These are phyloP conservation scores for Lizanozyma gosingica DNA, from an alignment of 1,139 yeast species.

Conservation along the genomic window DNA sequence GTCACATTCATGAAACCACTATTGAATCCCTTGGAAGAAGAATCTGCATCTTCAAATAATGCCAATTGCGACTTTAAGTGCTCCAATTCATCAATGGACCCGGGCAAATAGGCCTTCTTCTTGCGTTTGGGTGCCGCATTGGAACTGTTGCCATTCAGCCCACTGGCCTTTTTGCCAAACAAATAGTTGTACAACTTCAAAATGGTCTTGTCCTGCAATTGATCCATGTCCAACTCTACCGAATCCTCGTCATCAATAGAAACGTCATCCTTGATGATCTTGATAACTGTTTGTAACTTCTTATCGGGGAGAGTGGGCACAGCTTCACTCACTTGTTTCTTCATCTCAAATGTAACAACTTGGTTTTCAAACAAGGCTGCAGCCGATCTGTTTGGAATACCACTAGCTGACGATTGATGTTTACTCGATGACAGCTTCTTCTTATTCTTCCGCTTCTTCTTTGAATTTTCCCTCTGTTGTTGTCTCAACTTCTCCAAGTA, in stretches of 20 bases:
- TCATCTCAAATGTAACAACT: slow-evolving; percentile 88
- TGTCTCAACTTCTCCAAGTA: slow-evolving; percentile 50
- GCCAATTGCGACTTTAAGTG: slow-evolving; percentile 76
- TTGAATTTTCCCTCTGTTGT: slow-evolving; percentile 36
- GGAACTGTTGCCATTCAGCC: slow-evolving; percentile 10
- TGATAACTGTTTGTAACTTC: slow-evolving; percentile 74
- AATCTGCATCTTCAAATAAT: slow-evolving; percentile 51
- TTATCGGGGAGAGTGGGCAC: slow-evolving; percentile 70
- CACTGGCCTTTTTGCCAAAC: slow-evolving; percentile 47
- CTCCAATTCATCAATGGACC: slow-evolving; percentile 52
- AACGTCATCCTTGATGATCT: slow-evolving; percentile 71
- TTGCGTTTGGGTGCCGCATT: slow-evolving; percentile 8
- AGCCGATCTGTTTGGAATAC: neutral
- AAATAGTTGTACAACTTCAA: slow-evolving; percentile 75
- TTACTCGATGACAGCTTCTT: slow-evolving; percentile 5
- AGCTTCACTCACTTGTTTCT: slow-evolving; percentile 83
- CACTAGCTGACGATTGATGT: neutral
- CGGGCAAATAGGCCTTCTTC: slow-evolving; percentile 9
- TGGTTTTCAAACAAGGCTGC: slow-evolving; percentile 1
- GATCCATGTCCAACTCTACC: slow-evolving; percentile 93
- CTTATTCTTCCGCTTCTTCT: slow-evolving; percentile 38
- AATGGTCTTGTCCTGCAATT: slow-evolving; percentile 77
- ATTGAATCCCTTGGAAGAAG: slow-evolving; percentile 11
- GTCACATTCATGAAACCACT: slow-evolving; percentile 22
- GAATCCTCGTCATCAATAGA: slow-evolving; percentile 51